phyloP scores from a whole-genome alignment of 768 basidiomycete genomes.

The Asterophora parasitica region DNA sequence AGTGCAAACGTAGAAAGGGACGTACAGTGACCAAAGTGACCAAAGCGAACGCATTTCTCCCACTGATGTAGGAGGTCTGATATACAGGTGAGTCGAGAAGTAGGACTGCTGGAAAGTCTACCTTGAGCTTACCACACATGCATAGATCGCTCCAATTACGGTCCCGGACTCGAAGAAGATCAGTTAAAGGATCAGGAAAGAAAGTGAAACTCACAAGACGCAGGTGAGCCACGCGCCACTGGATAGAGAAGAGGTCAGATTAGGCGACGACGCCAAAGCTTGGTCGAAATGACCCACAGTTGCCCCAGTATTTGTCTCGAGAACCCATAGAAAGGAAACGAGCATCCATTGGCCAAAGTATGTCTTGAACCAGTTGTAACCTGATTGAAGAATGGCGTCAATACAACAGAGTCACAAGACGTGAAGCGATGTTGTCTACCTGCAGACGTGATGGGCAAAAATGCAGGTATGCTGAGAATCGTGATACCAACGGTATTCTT shows the following conservation, averaged over 20 bases:
- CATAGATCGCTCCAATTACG: slow-evolving; percentile 28
- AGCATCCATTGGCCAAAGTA: slow-evolving; percentile 47
- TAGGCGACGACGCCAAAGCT: background rate
- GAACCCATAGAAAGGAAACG: slow-evolving; percentile 46
- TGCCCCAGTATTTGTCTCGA: slow-evolving; percentile 49
- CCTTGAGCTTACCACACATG: slow-evolving; percentile 22
- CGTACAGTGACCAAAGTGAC: slow-evolving; percentile 35
- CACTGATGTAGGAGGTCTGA: slow-evolving; percentile 35
- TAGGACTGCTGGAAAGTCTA: background rate
- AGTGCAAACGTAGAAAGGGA: background rate
- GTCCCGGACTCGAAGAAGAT: slow-evolving; percentile 24
- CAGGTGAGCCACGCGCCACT: slow-evolving; percentile 41
- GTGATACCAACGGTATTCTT: slow-evolving; percentile 43
- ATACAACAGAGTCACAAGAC: background rate
- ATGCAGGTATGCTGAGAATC: slow-evolving; percentile 37
- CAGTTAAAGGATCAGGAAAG: background rate
- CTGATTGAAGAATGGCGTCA: slow-evolving; percentile 19
- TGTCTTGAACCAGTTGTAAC: slow-evolving; percentile 31
- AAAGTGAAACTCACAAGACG: slow-evolving; percentile 30
- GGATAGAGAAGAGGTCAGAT: background rate
- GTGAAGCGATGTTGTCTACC: slow-evolving; percentile 21
- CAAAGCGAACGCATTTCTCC: slow-evolving; percentile 38
- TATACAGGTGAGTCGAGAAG: background rate
- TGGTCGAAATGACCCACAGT: slow-evolving; percentile 23
- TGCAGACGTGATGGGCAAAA: slow-evolving; percentile 29